Evolutionary conservation across 1,139 yeast genomes (phyloP).

Genomic region (Geotrichum bryndzae): DNA sequence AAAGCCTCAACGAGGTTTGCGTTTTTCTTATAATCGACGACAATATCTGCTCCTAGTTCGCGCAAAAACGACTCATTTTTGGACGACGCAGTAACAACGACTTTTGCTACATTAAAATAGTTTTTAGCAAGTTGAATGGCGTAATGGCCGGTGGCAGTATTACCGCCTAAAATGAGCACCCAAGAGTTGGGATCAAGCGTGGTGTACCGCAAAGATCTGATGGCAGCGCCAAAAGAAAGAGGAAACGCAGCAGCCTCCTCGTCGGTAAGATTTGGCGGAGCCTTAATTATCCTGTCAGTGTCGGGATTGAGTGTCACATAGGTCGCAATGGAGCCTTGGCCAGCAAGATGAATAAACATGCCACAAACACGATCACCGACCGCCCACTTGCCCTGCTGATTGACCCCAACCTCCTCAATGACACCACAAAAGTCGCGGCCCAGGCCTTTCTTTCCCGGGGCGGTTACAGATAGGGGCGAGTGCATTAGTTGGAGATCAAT

Average conservation of each 20-base stretch:
- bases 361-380: slow-evolving; percentile 69
- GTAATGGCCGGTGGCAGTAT: slow-evolving; percentile 64
- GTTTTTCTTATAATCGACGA: slow-evolving; percentile 46
- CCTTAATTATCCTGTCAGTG: slow-evolving; percentile 35
- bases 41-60: slow-evolving; percentile 47
- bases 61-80: slow-evolving; percentile 40
- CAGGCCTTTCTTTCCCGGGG: slow-evolving; percentile 45
- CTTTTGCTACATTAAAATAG: slow-evolving; percentile 38
- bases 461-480: slow-evolving; percentile 35
- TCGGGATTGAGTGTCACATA: slow-evolving; percentile 45
- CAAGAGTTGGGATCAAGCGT: slow-evolving; percentile 30
- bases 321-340: slow-evolving; percentile 50
- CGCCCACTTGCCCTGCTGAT: slow-evolving; percentile 37
- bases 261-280: slow-evolving; percentile 46
- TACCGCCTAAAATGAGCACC: slow-evolving; percentile 64
- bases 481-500: slow-evolving; percentile 52
- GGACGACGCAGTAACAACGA: slow-evolving; percentile 39
- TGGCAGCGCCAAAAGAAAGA: slow-evolving; percentile 54
- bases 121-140: slow-evolving; percentile 52
- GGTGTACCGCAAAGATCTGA: slow-evolving; percentile 38
- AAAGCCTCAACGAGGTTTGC: slow-evolving; percentile 17
- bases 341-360: slow-evolving; percentile 36
- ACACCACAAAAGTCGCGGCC: slow-evolving; percentile 70
- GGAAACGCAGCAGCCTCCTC: slow-evolving; percentile 58
- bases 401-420: slow-evolving; percentile 52